Conservation (phyloP, 495 filamentous ascomycete species). For the Bombardia bombarda region DNA sequence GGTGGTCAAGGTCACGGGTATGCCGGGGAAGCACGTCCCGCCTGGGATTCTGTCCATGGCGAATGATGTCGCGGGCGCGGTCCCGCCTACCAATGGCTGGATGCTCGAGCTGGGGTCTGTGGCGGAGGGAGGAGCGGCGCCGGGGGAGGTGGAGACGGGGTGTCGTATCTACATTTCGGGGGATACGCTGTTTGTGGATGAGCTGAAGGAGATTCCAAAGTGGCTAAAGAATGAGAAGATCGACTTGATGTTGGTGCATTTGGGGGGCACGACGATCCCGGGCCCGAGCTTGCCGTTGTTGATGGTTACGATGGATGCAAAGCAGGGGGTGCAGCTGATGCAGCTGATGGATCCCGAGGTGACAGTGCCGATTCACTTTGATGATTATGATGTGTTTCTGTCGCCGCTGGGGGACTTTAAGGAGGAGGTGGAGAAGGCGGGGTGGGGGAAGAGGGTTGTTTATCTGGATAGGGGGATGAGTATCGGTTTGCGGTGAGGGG, state of each 20-base stretch:
- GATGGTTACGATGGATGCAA: constrained; percentile 69
- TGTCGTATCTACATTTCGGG: constrained; percentile 68
- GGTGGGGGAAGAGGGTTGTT: constrained; percentile 45
- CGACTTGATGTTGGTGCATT: constrained; percentile 61
- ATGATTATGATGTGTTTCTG: constrained; percentile 59
- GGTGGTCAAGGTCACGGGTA: constrained; percentile 52
- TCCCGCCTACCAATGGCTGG: constrained; percentile 69
- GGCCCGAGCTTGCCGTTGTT: constrained; percentile 46
- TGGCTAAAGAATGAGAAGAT: constrained; percentile 39
- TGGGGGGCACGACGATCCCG: constrained; percentile 61
- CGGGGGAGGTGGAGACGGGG: constrained; percentile 32
- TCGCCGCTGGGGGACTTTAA: constrained; percentile 55
- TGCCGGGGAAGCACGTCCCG: constrained; percentile 66
- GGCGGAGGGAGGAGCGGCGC: neutral
- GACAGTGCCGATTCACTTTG: constrained; percentile 63
- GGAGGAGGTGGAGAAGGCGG: constrained; percentile 44
- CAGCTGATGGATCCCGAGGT: constrained; percentile 52
- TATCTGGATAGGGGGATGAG: constrained; percentile 55
- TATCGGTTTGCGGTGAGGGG: constrained; percentile 45
- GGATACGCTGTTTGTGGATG: constrained; percentile 60
- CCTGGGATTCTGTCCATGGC: constrained; percentile 35
- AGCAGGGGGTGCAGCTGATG: constrained; percentile 55
- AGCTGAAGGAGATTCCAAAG: constrained; percentile 51
- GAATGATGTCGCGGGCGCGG: constrained; percentile 54
- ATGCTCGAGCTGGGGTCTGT: constrained; percentile 55